Conservation (phyloP, 164 flowering plant species). For the Magnolia changhungtana region DNA sequence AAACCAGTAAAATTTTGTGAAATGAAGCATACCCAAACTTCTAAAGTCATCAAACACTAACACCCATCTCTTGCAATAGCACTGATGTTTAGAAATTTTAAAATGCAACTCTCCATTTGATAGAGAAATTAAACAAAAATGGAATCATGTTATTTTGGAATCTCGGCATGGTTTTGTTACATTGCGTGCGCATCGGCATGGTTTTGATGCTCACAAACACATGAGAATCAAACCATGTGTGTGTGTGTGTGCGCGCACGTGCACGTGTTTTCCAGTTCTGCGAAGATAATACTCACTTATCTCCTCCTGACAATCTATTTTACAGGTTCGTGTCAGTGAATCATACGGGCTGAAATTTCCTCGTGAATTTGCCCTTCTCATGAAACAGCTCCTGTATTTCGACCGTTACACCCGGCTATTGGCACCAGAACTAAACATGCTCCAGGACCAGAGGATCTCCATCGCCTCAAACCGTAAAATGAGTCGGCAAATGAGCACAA, state of each 20-base stretch:
- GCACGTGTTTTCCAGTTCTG: background rate
- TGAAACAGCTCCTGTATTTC: slow-evolving; percentile 93
- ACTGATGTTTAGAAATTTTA: no score
- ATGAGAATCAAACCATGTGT: background rate
- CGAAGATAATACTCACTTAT: background rate
- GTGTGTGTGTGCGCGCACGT: background rate
- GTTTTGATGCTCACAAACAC: background rate
- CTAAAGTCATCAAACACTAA: no score
- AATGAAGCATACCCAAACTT: no score
- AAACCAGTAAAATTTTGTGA: no score
- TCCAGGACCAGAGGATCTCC: slow-evolving; percentile 78
- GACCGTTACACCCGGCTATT: slow-evolving; percentile 87
- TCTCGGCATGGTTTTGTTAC: no score
- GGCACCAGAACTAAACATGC: slow-evolving; percentile 93
- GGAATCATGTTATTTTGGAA: no score
- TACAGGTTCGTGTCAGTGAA: slow-evolving; percentile 84
- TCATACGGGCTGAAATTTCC: slow-evolving; percentile 92
- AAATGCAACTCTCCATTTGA: no score
- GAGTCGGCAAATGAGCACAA: slow-evolving; percentile 12
- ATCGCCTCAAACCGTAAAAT: slow-evolving; percentile 57
- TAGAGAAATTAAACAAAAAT: no score
- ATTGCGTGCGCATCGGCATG: no score
- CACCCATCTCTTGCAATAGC: no score
- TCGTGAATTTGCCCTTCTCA: slow-evolving; percentile 89
- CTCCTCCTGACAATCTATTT: background rate